Base-by-base conservation (phyloP, 805 yeast species). In the Ogataea salicorniae region DNA sequence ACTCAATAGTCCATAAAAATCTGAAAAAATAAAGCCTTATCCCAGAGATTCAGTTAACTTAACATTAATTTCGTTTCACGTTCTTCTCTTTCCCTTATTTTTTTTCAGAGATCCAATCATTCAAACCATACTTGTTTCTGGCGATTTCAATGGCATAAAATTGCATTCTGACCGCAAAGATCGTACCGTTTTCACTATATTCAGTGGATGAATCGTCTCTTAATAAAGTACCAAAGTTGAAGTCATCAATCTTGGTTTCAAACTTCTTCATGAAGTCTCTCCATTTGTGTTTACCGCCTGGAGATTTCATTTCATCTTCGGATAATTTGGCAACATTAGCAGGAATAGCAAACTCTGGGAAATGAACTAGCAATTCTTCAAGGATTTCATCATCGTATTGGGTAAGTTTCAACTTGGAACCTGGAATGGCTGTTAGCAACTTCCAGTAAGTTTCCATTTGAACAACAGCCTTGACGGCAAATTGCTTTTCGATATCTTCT, bases 371-470 rank as follows among this genome's bases (percentile, higher is more conserved):
- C 48, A 87, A 74, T 39, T 74, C 70, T 22, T 75, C 75, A 57
- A 76, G 80, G 44, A 87, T 84, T 46, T 81, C 89, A 57, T 84
- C 84, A 63, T 87, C 95, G 53, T 70, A 76, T 60, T 79, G 75
- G 43, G 94, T 85, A 51, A 87, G 73, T 63, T 81, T 85, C 53
- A 92, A 74, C 56, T 77, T 79, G 39, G 94, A 78, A n/a, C 95
- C 97, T 51, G 84, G 82, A 47, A 90, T 71, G 56, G 80, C 80
- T 48, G 77, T 77, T 46, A 94, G 70, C 49, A 94, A 68, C 42
- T 76, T 75, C 96, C 97, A 94, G 77, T 92, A 94, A 1, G 96
- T 84, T 63, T 89, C 95, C 49, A 96, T 94, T 67, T 94, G 98
- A 68, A 80, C 83, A 16, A 94, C 99, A 5, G 98, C 99, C 69